Evolutionary conservation across 2,329 filamentous ascomycete genomes (phyloP), one percentile per base, ranked within the genome.

Genomic region (Colletotrichum trifolii): DNA sequence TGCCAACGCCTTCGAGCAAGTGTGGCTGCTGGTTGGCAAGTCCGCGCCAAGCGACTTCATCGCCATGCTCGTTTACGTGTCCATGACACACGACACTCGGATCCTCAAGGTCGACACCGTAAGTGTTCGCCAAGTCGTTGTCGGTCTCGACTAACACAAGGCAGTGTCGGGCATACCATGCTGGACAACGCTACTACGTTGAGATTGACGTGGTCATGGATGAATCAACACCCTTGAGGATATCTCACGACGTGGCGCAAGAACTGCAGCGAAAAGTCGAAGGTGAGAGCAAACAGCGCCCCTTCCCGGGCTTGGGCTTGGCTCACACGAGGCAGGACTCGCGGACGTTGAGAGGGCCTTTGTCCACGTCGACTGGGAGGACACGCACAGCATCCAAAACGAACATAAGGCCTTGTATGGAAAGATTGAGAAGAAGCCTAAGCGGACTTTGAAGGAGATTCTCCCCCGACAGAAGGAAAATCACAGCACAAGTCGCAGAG

Each of bases 141-240:
- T 15, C 15, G n/a, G 25, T 48, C 33, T 40, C 48, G 10, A 55
- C 64, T 72, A 46, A 68, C 60, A 6, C 10, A 15, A 13, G 33
- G 25, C 50, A 79, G 76, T 86, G 83, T 73, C 82, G 84, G 59
- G 87, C 86, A 5, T 89, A 89, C 71, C 86, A 89, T 70, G 85
- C 85, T 0, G 87, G 87, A 0, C 85, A 88, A 67, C 81, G 83
- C 43, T 86, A 87, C 69, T 89, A 88, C 68, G 87, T 88, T 15
- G 87, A 89, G 69, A 83, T 89, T 5, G 87, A 89, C 69, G 81
- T 89, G 55, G 82, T 89, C 54, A 86, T 89, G 79, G 82, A 87
- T 70, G 83, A 83, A 66, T 76, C 81, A 4, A 78, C 82, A 2
- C 84, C 83, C 7, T 76, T 89, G 34, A 84, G 81, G 64, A 77